Evolutionary conservation across 441 rosid genomes (phyloP), one percentile per base, ranked within the genome.

Genomic region (Iberis amara): DNA sequence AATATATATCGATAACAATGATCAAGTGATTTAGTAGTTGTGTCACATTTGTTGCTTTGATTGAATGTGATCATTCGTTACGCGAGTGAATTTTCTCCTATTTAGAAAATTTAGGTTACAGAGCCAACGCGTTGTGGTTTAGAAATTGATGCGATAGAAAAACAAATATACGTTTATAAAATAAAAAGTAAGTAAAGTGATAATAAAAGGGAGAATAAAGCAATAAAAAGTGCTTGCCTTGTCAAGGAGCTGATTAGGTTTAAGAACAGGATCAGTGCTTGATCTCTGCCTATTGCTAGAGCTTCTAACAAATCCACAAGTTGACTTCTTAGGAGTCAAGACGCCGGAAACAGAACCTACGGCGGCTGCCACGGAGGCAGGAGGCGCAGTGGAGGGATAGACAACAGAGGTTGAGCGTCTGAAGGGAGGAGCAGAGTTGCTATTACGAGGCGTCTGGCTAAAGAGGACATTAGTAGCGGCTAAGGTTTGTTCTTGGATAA

Each of bases 391-490:
- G 7, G 35, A 31, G 1, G 66, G 66, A 46, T 68, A 68, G 5
- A 61, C 68, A 21, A 68, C 72, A 23, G 72, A 68, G 39, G 72
- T 68, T 18, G 72, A 68, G n/a, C 72, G 66, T 39, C 72, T 8
- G 27, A 61, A 68, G n/a, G 72, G 59, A 55, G 66, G 65, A 59
- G 56, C 62, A 43, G 72, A 68, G 50, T 61, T 68, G 36, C 72
- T 68, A 39, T 32, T 68, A 31, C 72, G 66, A 11, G 72, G 72
- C 18, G 72, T 68, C 21, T 61, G 72, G 35, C 62, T 68, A 32
- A 68, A 68, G 48, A 68, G 68, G 1, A 68, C 39, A 61, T 68
- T 68, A 1, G 71, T 66, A 8, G 72, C 72, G 2, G 72, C 68
- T 11, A 68, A 35, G 3, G 66, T 68, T 43, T 61, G 59, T 23